phyloP scores from a whole-genome alignment of 768 basidiomycete species.

The Kwoniella europaea region DNA sequence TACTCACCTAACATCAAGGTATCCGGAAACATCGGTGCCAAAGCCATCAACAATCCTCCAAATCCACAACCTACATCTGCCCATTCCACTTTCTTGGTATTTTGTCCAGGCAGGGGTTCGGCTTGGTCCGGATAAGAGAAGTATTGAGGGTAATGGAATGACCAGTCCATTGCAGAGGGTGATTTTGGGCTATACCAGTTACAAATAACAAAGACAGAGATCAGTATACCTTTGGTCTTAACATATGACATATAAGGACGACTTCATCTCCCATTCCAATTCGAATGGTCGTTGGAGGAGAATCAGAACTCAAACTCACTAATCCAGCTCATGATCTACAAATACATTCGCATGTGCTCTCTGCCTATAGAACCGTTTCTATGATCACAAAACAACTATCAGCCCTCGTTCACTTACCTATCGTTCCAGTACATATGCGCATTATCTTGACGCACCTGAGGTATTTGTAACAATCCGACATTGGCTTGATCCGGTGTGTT shows the following conservation, averaged over 20 bases:
- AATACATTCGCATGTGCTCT: conserved; percentile 64
- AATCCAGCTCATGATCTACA: conserved; percentile 73
- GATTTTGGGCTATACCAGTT: conserved; percentile 54
- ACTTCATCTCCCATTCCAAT: too few species aligned
- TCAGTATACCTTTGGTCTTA: background rate
- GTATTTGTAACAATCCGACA: conserved; percentile 31
- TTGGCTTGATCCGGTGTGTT: conserved; percentile 10
- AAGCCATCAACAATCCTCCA: conserved; percentile 84
- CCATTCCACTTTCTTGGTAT: conserved; percentile 76
- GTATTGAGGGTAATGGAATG: conserved; percentile 77
- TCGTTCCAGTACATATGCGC: background rate
- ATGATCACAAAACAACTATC: background rate
- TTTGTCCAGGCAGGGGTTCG: conserved; percentile 1
- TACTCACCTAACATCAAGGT: conserved; percentile 84
- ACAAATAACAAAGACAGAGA: background rate
- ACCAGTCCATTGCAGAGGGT: conserved; percentile 80
- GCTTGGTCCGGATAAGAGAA: conserved; percentile 37
- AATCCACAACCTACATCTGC: conserved; percentile 98
- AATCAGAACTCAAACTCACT: conserved; percentile 59
- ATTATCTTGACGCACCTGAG: conserved; percentile 34
- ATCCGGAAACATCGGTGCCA: conserved; percentile 89
- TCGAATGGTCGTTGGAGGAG: too few species aligned
- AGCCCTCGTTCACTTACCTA: background rate
- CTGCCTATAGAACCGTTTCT: conserved; percentile 64
- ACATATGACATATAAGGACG: too few species aligned